A percentile compares a stretch with the other conserved stretches of the same genome.
phyloP scores from a whole-genome alignment of 192 early-diverging fungal genomes.

The Gaertneriomyces semiglobifer region DNA sequence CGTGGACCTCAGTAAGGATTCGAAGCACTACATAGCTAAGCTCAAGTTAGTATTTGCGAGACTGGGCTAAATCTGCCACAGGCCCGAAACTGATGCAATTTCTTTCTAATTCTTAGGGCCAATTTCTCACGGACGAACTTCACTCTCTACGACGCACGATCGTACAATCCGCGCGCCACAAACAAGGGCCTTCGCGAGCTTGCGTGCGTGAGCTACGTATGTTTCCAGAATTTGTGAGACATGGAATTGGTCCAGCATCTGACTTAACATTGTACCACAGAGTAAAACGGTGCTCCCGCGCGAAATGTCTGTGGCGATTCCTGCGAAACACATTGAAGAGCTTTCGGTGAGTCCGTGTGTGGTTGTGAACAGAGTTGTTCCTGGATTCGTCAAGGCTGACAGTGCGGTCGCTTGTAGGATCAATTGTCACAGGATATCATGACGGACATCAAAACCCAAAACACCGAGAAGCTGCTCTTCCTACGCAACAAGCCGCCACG shows the following conservation, averaged over 20 bases:
- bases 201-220: slow-evolving; percentile 51
- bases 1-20: slow-evolving; percentile 54
- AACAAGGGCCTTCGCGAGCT: slow-evolving; percentile 54
- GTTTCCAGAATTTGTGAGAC: slow-evolving; percentile 6
- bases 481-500: slow-evolving; percentile 60
- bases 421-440: slow-evolving; percentile 50
- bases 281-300: slow-evolving; percentile 56
- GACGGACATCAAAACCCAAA: slow-evolving; percentile 47
- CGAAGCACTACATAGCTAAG: slow-evolving; percentile 57
- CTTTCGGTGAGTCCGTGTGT: slow-evolving; percentile 26
- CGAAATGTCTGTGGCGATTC: slow-evolving; percentile 55
- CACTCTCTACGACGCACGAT: slow-evolving; percentile 49
- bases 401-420: slow-evolving; percentile 11
- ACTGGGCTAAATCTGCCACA: neutral
- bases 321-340: slow-evolving; percentile 41
- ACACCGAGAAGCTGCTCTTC: slow-evolving; percentile 51
- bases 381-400: neutral
- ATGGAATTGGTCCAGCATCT: neutral
- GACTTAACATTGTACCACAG: slow-evolving; percentile 12
- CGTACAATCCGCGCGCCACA: slow-evolving; percentile 40
- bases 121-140: slow-evolving; percentile 60
- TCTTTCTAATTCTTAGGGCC: slow-evolving; percentile 27
- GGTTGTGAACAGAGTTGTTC: neutral
- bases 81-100: neutral
- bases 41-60: slow-evolving; percentile 33